Evolutionary conservation across 2,329 filamentous ascomycete species (phyloP).

Genomic region (Penicillium sp.): DNA sequence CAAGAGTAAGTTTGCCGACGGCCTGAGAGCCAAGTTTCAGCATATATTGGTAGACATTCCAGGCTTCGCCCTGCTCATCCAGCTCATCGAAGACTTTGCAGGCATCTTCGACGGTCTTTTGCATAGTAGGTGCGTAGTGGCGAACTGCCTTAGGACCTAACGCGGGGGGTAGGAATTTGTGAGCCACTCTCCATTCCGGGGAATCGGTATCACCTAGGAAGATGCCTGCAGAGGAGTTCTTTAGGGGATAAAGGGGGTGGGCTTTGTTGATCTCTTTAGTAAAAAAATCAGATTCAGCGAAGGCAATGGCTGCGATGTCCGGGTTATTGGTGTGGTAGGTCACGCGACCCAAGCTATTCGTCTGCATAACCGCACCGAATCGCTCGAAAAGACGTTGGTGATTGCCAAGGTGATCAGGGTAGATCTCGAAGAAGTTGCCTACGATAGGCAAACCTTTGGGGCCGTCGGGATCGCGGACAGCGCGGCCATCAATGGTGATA

Average conservation of each 20-base stretch:
- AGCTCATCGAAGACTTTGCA: conserved; percentile 52
- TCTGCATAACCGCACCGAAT: conserved; percentile 55
- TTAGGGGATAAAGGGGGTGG: conserved; percentile 33
- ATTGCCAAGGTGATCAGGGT: conserved; percentile 59
- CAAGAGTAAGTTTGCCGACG: conserved; percentile 48
- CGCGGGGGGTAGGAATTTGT: conserved; percentile 53
- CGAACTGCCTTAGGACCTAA: conserved; percentile 13
- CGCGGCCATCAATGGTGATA: conserved; percentile 16
- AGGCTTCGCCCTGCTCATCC: conserved; percentile 47
- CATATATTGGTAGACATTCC: conserved; percentile 54
- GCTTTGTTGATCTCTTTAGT: conserved; percentile 50
- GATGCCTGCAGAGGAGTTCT: conserved; percentile 29
- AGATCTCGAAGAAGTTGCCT: conserved; percentile 58
- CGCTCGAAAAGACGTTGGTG: conserved; percentile 55
- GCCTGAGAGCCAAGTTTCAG: conserved; percentile 49
- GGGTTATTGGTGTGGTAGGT: conserved; percentile 56
- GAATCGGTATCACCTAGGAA: conserved; percentile 37
- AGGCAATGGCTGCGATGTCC: conserved; percentile 47
- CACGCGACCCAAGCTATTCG: conserved; percentile 52
- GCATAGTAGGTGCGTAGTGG: conserved; percentile 59
- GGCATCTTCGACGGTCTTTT: conserved; percentile 52
- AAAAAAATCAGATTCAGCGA: conserved; percentile 55
- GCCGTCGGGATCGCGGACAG: conserved; percentile 12
- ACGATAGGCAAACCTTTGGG: conserved; percentile 38
- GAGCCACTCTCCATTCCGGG: conserved; percentile 44